A percentile compares a stretch with the other conserved stretches of the same genome.
Conservation (phyloP, 805 yeast genomes). For the Metschnikowia chrysomelidarum region DNA sequence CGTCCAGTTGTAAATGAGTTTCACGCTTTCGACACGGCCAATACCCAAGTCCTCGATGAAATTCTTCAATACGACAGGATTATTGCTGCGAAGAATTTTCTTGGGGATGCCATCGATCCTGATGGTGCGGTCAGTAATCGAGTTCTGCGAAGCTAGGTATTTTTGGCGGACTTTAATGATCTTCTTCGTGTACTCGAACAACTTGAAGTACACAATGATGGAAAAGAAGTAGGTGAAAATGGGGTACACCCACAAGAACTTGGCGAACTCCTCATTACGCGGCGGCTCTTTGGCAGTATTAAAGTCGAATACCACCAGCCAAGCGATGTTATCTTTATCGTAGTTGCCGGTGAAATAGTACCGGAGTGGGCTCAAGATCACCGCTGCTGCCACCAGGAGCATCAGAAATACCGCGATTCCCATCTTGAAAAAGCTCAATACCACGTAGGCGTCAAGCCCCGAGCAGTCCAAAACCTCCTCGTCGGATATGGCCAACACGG, state of each 20-base stretch:
- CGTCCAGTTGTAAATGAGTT: conserved; percentile 46
- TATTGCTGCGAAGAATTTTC: conserved; percentile 33
- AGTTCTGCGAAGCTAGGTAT: conserved; percentile 57
- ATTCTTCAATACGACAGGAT: conserved; percentile 41
- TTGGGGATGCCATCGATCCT: conserved; percentile 54
- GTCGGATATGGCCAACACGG: conserved; percentile 25
- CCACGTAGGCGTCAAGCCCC: conserved; percentile 34
- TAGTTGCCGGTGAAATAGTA: conserved; percentile 42
- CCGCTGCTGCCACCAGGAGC: conserved; percentile 24
- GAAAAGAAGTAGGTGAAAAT: conserved; percentile 56
- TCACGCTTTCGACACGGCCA: conserved; percentile 52
- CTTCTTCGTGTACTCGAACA: conserved; percentile 46
- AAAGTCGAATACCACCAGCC: conserved; percentile 12
- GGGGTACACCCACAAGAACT: conserved; percentile 52
- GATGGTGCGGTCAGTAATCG: conserved; percentile 60
- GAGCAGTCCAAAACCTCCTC: conserved; percentile 24
- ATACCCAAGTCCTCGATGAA: conserved; percentile 56
- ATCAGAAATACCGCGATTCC: conserved; percentile 24
- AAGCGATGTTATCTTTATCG: conserved; percentile 36
- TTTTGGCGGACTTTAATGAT: conserved; percentile 54
- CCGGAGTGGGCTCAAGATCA: conserved; percentile 37
- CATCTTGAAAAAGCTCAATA: conserved; percentile 38
- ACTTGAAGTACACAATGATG: conserved; percentile 41
- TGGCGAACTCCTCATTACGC: conserved; percentile 36
- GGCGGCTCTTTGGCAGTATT: conserved; percentile 21